Base-by-base conservation (phyloP, 345 rosid species). In the Nasturtium officinale region DNA sequence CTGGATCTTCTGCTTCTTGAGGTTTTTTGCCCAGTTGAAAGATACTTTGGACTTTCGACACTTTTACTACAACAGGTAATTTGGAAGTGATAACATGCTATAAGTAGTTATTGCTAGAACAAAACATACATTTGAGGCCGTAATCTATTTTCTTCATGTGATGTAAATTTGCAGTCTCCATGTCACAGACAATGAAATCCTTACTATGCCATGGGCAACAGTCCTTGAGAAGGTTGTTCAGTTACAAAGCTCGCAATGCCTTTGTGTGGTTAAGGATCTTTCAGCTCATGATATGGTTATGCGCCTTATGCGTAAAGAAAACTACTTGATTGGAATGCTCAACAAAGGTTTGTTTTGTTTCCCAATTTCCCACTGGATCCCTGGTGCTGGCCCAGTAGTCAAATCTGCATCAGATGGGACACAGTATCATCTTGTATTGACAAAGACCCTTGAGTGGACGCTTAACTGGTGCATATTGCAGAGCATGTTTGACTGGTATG, bases 221-320 rank as follows among this genome's bases (percentile, higher is more conserved):
- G 79, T 96, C 47, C 91, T 96, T 65, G 99, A 92, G 59, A 92
- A 87, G 86, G 95, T 92, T 78, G 97, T 92, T 64, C 84, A 69
- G 60, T 74, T 96, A 69, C 99, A 92, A 82, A 85, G 81, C 77
- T 83, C 93, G 2, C 89, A 87, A 53, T 82, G 86, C 65, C 90
- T 96, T 16, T 96, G 98, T 79, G 90, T 96, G 56, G 97, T 92
- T 42, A 92, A 92, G 85, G 96, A 96, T 81, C 97, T 96, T 62
- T 90, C 97, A 65, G 95, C 97, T 75, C 98, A 96, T 81, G 99
- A 92, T 65, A 75, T 96, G 30, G 81, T 96, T 42, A 87, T 92
- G 99, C 89, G 99, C 60, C 79, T 96, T 83, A 90, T 96, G 99
- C 85, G 98, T 72, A 96, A 96, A 82, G 99, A 96, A 77, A 96